Base-by-base conservation (phyloP, 2,329 filamentous ascomycete species). In the Hypoxylon sp. region DNA sequence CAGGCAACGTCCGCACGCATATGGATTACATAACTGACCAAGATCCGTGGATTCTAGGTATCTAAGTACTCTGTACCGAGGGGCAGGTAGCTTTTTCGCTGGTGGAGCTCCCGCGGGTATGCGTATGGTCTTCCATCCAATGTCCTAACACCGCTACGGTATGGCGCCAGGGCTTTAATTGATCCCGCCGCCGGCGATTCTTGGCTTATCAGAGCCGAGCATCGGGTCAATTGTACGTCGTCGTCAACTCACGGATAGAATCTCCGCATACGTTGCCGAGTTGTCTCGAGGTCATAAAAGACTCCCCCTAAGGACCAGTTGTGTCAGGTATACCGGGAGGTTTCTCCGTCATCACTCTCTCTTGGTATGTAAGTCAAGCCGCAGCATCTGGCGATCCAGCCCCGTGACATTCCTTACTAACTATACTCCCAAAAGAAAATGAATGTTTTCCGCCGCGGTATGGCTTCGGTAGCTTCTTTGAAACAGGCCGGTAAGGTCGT, bases 401-500 rank as follows among this genome's bases (percentile, higher is more conserved):
- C n/a, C 50, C 42, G 52, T 24, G 51, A 19, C 50, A 22, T 63
- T 52, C 51, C 47, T 62, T 60, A 42, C 67, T 71, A 53, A 70
- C 48, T 57, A 62, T 29, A 26, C n/a, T 53, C 29, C 47, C 26
- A 37, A 13, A 35, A 59, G 63, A 66, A 48, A 50, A 79, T 79
- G 77, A 78, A 77, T 67, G 74, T 80, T 39, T 79, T 81, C 66
- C 77, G 75, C 67, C 77, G 78, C 66, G 73, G 75, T 31, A 78
- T 80, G 74, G 77, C 83, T 73, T 82, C 84, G 64, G 83, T 84
- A 48, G 80, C 82, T 35, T 79, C 81, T 24, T 77, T 88, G 61
- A 86, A 83, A 76, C 83, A 85, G 58, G 88, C 88, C 24, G 85
- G 87, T 69, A 93, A 97, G 85, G 89, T 97, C 61, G 92, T 97